phyloP scores from a whole-genome alignment of 83 land plant species.

The Larix sibirica region DNA sequence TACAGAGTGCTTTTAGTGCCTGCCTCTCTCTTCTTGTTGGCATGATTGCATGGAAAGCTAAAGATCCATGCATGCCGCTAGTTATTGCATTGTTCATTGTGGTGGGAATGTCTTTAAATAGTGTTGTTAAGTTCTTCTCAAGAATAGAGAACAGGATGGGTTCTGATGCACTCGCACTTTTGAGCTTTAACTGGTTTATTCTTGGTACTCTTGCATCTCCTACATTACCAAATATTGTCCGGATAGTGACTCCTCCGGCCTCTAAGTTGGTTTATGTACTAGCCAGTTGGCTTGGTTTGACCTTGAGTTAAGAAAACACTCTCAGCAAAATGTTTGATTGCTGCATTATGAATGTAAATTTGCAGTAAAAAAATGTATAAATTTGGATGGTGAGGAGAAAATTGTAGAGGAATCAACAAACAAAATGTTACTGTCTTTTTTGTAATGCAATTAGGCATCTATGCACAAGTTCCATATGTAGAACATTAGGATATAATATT shows the following conservation, averaged over 20 bases:
- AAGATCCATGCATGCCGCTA: constrained; percentile 51
- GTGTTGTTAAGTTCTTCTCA: constrained; percentile 33
- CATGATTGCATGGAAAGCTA: constrained; percentile 20
- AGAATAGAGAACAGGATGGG: constrained; percentile 26
- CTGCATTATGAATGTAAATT: too few relatives aligned
- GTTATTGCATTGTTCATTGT: constrained; percentile 39
- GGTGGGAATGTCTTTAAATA: constrained; percentile 42
- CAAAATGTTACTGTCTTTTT: too few relatives aligned
- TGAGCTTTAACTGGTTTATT: constrained; percentile 52
- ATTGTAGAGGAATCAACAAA: too few relatives aligned
- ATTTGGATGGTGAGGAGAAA: too few relatives aligned
- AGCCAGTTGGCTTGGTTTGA: neutral
- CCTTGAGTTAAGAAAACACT: neutral
- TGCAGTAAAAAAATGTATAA: too few relatives aligned
- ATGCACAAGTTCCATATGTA: too few relatives aligned
- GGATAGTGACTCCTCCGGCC: neutral
- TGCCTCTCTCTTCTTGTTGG: constrained; percentile 26
- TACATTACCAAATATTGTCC: constrained; percentile 23
- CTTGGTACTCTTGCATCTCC: constrained; percentile 44
- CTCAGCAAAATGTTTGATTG: too few relatives aligned
- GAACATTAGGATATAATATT: too few relatives aligned
- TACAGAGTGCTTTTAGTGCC: constrained; percentile 24
- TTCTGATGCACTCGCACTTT: constrained; percentile 36
- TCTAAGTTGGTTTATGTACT: neutral
- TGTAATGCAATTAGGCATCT: too few relatives aligned